These are phyloP conservation scores for Colletotrichum endophyticum DNA, from an alignment of 2,329 filamentous ascomycete genomes.

Conservation along the genomic window DNA sequence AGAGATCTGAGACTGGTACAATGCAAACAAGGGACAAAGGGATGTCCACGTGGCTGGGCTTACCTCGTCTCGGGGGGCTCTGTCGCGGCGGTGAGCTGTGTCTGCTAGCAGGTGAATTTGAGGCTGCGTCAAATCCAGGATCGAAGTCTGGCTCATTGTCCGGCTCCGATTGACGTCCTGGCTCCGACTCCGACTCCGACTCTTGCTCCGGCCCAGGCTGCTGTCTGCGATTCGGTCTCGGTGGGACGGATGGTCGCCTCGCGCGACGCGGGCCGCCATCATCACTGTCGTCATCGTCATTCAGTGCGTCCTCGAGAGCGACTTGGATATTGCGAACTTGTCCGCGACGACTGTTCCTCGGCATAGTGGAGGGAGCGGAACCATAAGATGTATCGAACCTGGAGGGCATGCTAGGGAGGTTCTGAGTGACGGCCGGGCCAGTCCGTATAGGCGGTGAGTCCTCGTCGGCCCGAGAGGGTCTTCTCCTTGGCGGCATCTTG, in stretches of 20 bases:
- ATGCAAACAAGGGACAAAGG: neutral
- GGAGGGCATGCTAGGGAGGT: slow-evolving; percentile 24
- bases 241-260: neutral
- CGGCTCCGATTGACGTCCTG: neutral
- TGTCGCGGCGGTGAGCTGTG: neutral
- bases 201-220: neutral
- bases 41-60: neutral
- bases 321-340: slow-evolving; percentile 22
- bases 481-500: slow-evolving; percentile 19
- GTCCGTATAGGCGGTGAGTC: neutral
- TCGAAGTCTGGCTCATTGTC: neutral
- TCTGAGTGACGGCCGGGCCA: slow-evolving; percentile 22
- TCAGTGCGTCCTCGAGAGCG: slow-evolving; percentile 22
- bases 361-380: slow-evolving; percentile 18
- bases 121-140: neutral
- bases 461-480: neutral
- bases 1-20: neutral
- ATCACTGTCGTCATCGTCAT: slow-evolving; percentile 1
- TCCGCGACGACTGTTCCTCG: slow-evolving; percentile 26
- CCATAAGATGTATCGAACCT: slow-evolving; percentile 27
- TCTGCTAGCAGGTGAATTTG: neutral
- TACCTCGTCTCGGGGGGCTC: neutral
- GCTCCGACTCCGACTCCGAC: neutral
- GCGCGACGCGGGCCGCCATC: neutral
- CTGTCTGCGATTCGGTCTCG: neutral